Evolutionary conservation across 2,329 filamentous ascomycete genomes (phyloP).

Genomic region (Cladosporium colombiae): DNA sequence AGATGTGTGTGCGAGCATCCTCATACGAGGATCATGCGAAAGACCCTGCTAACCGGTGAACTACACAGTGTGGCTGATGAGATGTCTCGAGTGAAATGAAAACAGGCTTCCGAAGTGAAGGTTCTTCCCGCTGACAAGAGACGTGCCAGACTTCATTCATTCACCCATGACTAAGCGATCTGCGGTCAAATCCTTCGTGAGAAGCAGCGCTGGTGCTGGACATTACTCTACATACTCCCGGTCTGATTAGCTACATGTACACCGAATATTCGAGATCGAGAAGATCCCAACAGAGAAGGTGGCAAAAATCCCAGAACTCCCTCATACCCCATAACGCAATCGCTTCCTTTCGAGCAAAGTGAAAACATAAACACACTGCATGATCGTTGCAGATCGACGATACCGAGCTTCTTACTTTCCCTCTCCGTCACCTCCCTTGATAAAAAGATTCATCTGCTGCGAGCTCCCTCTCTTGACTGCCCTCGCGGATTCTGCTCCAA

Average conservation of each 20-base stretch:
- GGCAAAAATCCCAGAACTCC: neutral
- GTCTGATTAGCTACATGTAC: neutral
- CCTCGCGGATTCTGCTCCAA: conserved; percentile 48
- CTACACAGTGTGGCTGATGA: neutral
- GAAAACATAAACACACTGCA: neutral
- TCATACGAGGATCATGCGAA: neutral
- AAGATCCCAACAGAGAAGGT: neutral
- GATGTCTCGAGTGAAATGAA: neutral
- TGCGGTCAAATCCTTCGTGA: neutral
- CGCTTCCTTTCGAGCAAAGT: neutral
- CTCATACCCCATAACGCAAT: neutral
- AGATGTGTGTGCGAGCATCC: neutral
- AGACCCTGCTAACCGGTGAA: neutral
- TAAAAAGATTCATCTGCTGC: conserved; percentile 48
- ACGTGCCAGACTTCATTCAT: neutral
- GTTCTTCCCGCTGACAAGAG: neutral
- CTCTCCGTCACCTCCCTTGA: neutral
- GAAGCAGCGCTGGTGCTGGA: neutral
- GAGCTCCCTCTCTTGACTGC: conserved; percentile 49
- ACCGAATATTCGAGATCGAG: neutral
- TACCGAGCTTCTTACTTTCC: neutral
- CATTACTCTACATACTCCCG: neutral
- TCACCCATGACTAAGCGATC: neutral
- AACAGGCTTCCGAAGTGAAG: neutral
- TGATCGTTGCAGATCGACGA: neutral